Base-by-base conservation (phyloP, 2,329 filamentous ascomycete genomes). In the Colletotrichum karsti region DNA sequence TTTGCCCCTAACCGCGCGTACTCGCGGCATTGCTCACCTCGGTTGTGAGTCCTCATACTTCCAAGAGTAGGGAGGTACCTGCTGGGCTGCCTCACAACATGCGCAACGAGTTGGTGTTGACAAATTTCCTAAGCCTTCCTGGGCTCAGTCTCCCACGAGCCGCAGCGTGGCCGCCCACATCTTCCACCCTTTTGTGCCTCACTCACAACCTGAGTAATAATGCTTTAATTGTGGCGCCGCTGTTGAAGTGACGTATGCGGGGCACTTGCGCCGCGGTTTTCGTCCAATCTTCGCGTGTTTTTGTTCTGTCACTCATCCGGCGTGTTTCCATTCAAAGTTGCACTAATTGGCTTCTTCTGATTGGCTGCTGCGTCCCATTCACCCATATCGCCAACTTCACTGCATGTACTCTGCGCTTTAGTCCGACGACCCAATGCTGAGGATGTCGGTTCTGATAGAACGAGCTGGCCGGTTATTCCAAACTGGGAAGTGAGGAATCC, bases 381-480 rank as follows among this genome's bases (percentile, higher is more conserved):
- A 54, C 18, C 46, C 12, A 18, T 56, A 46, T 48, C 13, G 54
- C 28, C 26, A 26, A 22, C 57, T 50, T 50, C 15, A 48, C 67
- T 56, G 74, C 63, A 86, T 90, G 87, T 90, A 83, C 86, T 88
- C 87, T 79, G 84, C 84, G 84, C 83, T 86, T 87, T 90, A 90
- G 88, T 89, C 87, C 87, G 82, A 80, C 80, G 80, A 82, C 84
- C 86, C 85, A 89, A 85, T 77, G 77, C 83, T 88, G 81, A 84
- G 80, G 82, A 83, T 84, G 82, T 81, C 84, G 84, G 86, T 80
- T 90, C 88, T 90, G 88, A 89, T 81, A 88, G 84, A 87, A 85
- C 84, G 86, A 88, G 84, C 83, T 72, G 68, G 69, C 64, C 60
- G 69, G 64, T 73, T 69, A 63, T 63, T 58, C 55, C 53, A n/a